Evolutionary conservation across 257 asterid species (phyloP).

Genomic region (Solanum tarijense): DNA sequence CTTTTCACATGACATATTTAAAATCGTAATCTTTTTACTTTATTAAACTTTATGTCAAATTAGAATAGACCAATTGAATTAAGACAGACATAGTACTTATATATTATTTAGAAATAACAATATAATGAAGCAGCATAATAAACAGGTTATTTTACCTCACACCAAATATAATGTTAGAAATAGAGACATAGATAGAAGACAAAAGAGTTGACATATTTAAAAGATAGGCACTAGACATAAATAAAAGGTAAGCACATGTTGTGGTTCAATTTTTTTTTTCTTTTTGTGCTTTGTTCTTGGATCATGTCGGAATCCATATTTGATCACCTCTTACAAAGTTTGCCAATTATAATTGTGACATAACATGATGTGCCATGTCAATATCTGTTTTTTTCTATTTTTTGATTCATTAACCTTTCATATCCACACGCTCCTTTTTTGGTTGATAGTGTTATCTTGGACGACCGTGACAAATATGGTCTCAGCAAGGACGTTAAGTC

Average conservation of each 20-base stretch:
- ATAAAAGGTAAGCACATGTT: conserved; percentile 1
- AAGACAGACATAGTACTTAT: too few species aligned
- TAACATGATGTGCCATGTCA: conserved; percentile 7
- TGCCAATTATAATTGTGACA: neutral
- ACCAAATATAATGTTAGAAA: neutral
- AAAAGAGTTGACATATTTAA: neutral
- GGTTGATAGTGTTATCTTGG: neutral
- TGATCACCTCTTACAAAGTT: neutral
- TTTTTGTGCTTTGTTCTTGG: neutral
- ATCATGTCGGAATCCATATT: neutral
- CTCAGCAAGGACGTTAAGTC: neutral
- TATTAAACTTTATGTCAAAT: too few species aligned
- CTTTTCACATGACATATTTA: too few species aligned
- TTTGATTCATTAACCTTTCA: neutral
- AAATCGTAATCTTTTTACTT: neutral
- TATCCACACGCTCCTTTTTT: neutral
- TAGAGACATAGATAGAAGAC: neutral
- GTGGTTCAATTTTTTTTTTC: neutral
- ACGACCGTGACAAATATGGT: neutral
- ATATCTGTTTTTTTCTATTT: neutral
- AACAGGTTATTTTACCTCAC: neutral
- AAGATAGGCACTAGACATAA: neutral
- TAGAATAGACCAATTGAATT: too few species aligned
- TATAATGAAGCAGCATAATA: neutral
- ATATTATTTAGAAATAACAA: neutral